Conservation (phyloP, 1,139 yeast genomes). For the Lodderomyces oxycetoniae region DNA sequence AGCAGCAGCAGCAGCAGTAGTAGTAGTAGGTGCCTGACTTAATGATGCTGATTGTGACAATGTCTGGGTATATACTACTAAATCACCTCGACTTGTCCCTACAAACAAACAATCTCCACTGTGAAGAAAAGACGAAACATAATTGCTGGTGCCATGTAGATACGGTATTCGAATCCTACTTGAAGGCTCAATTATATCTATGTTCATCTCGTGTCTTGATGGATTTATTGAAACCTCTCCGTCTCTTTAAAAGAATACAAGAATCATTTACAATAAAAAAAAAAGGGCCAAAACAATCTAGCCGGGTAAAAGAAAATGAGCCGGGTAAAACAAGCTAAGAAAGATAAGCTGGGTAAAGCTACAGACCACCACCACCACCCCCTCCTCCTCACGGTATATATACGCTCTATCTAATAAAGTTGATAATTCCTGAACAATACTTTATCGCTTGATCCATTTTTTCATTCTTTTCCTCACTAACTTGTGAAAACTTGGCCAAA, state of each 20-base stretch:
- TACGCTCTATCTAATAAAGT: constrained; percentile 41
- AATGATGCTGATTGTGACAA: too few relatives aligned
- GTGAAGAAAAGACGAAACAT: constrained; percentile 24
- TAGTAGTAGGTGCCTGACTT: neutral
- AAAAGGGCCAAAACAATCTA: too few relatives aligned
- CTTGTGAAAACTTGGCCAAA: constrained; percentile 35
- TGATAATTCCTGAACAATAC: constrained; percentile 79
- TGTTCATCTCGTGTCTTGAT: constrained; percentile 21
- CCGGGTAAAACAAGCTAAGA: too few relatives aligned
- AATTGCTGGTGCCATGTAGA: constrained; percentile 11
- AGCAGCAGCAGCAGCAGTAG: neutral
- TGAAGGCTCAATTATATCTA: constrained; percentile 32
- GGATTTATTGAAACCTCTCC: too few relatives aligned
- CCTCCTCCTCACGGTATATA: neutral
- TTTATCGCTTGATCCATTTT: constrained; percentile 67
- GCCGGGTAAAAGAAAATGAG: too few relatives aligned
- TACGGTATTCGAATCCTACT: constrained; percentile 25
- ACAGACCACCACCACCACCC: neutral
- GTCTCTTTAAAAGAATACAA: too few relatives aligned
- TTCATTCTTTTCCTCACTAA: constrained; percentile 38
- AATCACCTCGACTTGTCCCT: constrained; percentile 37
- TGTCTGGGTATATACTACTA: constrained; percentile 16
- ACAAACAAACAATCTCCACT: constrained; percentile 23
- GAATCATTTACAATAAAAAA: too few relatives aligned
- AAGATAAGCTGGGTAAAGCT: neutral